A percentile compares a stretch with the other conserved stretches of the same genome.
Evolutionary conservation across 2,329 filamentous ascomycete species (phyloP).

Genomic region (Triangularia setosa): DNA sequence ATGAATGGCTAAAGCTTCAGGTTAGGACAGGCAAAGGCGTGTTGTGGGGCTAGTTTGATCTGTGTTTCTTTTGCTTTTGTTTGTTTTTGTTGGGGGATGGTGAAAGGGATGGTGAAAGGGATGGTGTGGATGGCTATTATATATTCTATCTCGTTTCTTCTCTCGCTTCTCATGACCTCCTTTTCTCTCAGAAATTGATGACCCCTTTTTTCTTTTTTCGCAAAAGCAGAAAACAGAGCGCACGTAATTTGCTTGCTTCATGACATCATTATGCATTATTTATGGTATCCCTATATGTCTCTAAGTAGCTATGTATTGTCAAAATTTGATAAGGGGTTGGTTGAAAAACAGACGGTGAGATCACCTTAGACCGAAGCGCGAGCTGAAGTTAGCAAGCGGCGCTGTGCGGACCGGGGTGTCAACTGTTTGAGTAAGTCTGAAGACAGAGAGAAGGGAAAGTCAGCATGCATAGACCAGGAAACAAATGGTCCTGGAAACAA

Average conservation of each 20-base stretch:
- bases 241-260: not conserved
- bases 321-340: not conserved
- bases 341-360: not conserved
- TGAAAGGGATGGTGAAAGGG: too few species aligned
- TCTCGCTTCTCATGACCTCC: not conserved
- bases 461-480: not conserved
- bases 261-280: not conserved
- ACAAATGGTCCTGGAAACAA: too few species aligned
- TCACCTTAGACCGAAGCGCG: conserved; percentile 64
- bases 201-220: not conserved
- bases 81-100: not conserved
- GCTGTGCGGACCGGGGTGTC: conserved; percentile 59
- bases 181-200: not conserved
- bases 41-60: too few species aligned
- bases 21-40: not conserved
- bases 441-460: not conserved
- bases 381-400: conserved; percentile 67
- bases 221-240: not conserved
- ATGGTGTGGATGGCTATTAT: not conserved
- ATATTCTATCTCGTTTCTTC: not conserved
- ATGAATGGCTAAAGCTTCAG: not conserved
- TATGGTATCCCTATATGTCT: not conserved
- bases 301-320: not conserved
- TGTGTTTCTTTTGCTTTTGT: not conserved
- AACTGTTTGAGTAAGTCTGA: conserved; percentile 55